Evolutionary conservation across 2,329 filamentous ascomycete genomes (phyloP), one percentile per base, ranked within the genome.

Genomic region (Xylariaceae sp.): DNA sequence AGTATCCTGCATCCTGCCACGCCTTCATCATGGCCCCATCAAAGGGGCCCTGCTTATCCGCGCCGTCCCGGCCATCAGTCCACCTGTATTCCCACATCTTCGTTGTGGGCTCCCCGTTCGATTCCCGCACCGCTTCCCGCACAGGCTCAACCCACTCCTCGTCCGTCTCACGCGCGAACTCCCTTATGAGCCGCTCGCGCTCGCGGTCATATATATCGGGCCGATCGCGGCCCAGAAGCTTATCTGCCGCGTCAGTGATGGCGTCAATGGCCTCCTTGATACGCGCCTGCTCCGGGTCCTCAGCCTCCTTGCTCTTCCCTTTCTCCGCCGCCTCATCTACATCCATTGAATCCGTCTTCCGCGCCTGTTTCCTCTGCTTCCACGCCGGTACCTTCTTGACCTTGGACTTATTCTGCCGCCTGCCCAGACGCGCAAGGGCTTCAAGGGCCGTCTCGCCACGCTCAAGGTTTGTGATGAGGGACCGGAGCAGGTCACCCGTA

Each of bases 1-100:
- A 99, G 69, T 97, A 97, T 2, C 94, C 94, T 29, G 90, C 90
- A 59, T 89, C 84, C 62, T 87, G 84, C 94, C 94, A 99, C 2
- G 89, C 88, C 64, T 85, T 83, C 94, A 99, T 97, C 39, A 87
- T 92, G 4, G 79, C 70, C 6, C 80, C 82, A 67, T 96, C 90
- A 70, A 91, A 99, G 0, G 94, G 92, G 0, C 94, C 94, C 70
- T 99, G 90, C 55, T 81, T 80, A 47, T 83, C 80, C 8, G 82
- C 89, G 31, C 83, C 87, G 66, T 96, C 92, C 41, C 91, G 80
- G 19, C 89, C 89, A 69, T 96, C 91, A 40, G 84, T 86, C 94
- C 94, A 99, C 55, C 89, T 81, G 70, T 90, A 99, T 71, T 97
- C 89, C 91, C 92, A 99, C 77, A 83, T 80, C 57, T 64, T 73